Evolutionary conservation across 1,139 yeast species (phyloP), one percentile per base, ranked within the genome.

Genomic region (Protomyces inouyei): DNA sequence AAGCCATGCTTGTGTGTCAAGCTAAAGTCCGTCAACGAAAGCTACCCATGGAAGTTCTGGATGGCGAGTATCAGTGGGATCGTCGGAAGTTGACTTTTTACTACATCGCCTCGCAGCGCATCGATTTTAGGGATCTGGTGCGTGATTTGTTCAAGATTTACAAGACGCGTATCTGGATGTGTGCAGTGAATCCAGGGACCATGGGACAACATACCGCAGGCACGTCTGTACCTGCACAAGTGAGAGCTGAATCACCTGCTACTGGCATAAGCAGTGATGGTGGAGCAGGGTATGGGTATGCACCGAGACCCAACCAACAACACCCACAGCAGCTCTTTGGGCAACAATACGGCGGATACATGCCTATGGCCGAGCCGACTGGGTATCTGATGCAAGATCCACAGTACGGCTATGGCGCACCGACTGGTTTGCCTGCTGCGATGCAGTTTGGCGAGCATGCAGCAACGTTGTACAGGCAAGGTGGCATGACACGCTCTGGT

Each of bases 131-230:
- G 71, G 95, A 88, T 55, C 82, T 95, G 72, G 95, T 93, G 66
- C 87, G 93, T 71, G 98, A 93, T 72, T 78, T 93, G 68, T 93
- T 93, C 79, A 86, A 93, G 72, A 87, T 90, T 67, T 93, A 91
- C 81, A 93, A 93, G 77, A 93, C 98, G 1, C 83, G 98, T 73
- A 93, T 93, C 71, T 95, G 98, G 98, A 83, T 92, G 80, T 92
- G 97, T 78, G 95, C 97, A 2, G 89, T 92, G 25, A 68, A 66
- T 36, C 60, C 68, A 14, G 23, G 35, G 18, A 12, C 57, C 3
- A 46, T 60, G 25, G 25, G 25, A 5, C 48, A 43, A 18, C 43
- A 37, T 9, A n/a, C 43, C 43, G 16, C 43, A 14, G 18, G 18
- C 10, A 37, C 43, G 18, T n/a, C 43, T 6, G 14, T 37, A 37